These are phyloP conservation scores for Aurifilum marmelostoma DNA, from an alignment of 2,329 filamentous ascomycete species.

Conservation along the genomic window DNA sequence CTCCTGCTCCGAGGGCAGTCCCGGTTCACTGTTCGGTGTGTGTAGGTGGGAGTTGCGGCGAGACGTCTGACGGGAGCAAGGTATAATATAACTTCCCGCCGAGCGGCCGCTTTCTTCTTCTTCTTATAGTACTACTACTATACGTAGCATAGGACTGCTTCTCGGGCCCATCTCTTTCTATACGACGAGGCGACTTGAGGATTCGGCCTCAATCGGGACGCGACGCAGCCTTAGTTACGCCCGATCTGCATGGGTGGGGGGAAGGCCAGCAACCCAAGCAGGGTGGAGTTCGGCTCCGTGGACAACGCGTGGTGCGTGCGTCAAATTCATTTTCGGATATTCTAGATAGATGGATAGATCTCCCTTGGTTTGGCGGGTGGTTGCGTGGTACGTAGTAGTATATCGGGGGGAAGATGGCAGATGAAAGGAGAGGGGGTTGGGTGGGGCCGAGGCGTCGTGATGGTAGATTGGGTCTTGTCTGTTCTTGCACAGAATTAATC, in stretches of 20 bases:
- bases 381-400: background rate
- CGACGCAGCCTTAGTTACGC: background rate
- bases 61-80: background rate
- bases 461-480: slow-evolving; percentile 4
- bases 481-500: background rate
- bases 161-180: background rate
- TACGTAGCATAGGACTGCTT: no score
- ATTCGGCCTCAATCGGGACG: slow-evolving; percentile 10
- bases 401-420: background rate
- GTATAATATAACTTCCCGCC: background rate
- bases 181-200: background rate
- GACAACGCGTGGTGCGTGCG: slow-evolving; percentile 15
- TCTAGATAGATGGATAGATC: background rate
- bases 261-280: background rate
- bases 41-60: background rate
- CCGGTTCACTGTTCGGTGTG: background rate
- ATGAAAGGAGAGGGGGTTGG: slow-evolving; percentile 9
- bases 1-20: background rate
- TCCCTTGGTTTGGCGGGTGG: no score
- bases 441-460: slow-evolving; percentile 10
- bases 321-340: slow-evolving; percentile 8
- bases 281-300: slow-evolving; percentile 6
- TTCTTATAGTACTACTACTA: background rate
- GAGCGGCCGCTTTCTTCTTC: background rate
- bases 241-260: slow-evolving; percentile 5